Evolutionary conservation across 2,329 filamentous ascomycete genomes (phyloP).

Genomic region (Sarocladium brachiariae): DNA sequence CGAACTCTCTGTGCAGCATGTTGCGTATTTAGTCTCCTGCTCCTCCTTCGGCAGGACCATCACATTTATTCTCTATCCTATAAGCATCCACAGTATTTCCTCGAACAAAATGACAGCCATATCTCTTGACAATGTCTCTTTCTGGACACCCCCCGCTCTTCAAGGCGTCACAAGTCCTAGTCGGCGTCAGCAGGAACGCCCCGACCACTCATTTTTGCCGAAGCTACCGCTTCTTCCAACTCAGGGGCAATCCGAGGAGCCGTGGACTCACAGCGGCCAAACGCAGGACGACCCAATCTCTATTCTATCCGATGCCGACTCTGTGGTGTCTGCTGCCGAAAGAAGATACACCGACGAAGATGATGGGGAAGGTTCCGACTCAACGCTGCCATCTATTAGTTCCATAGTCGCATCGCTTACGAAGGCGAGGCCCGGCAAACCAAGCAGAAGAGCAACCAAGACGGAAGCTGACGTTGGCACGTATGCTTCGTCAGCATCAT

Average conservation of each 20-base stretch:
- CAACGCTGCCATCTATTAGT: neutral
- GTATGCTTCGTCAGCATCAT: neutral
- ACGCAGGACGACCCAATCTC: neutral
- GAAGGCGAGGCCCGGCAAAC: neutral
- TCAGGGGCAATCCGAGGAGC: neutral
- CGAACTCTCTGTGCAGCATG: neutral
- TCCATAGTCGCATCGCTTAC: neutral
- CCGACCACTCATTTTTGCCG: neutral
- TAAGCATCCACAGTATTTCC: neutral
- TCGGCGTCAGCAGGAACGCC: no score
- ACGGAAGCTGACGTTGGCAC: neutral
- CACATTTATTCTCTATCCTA: neutral
- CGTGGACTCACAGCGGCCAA: neutral
- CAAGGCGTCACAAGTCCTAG: neutral
- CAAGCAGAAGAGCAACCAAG: neutral
- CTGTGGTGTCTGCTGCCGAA: neutral
- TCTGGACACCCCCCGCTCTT: neutral
- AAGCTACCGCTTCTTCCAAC: neutral
- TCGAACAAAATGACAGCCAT: neutral
- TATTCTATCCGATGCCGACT: neutral
- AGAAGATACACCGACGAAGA: neutral
- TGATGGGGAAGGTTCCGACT: neutral
- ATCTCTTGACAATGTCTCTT: neutral
- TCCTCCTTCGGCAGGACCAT: neutral
- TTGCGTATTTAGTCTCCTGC: conserved; percentile 5